Percentiles rank a stretch among this genome's conserved stretches.
phyloP scores from a whole-genome alignment of 1,284 basidiomycete species.

The Cryptococcus sp. region DNA sequence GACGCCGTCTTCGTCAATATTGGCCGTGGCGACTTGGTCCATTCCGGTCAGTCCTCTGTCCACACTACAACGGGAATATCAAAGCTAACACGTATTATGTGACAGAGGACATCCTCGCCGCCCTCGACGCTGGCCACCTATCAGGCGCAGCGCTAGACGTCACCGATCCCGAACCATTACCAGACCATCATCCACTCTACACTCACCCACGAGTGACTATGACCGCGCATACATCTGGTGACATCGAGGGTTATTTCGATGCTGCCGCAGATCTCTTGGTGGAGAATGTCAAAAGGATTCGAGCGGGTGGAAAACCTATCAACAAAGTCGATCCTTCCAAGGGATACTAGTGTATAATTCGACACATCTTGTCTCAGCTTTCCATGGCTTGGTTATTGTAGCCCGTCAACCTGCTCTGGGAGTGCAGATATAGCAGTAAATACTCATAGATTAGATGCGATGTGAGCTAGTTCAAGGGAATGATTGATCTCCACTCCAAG shows the following conservation, averaged over 20 bases:
- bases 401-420: no score
- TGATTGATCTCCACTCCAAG: background rate
- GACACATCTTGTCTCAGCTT: no score
- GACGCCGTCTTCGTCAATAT: conserved; percentile 52
- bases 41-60: conserved; percentile 30
- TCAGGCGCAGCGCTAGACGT: conserved; percentile 50
- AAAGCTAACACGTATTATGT: conserved; percentile 7
- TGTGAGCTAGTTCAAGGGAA: background rate
- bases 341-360: conserved; percentile 40
- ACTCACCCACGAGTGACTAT: conserved; percentile 47
- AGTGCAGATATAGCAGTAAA: no score
- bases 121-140: conserved; percentile 35
- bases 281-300: conserved; percentile 47
- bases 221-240: conserved; percentile 47
- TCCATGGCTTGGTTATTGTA: no score
- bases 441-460: background rate
- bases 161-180: conserved; percentile 53
- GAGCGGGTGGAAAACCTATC: conserved; percentile 36
- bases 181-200: conserved; percentile 43
- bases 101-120: conserved; percentile 41
- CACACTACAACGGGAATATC: background rate
- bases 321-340: conserved; percentile 47
- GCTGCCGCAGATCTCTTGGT: conserved; percentile 48
- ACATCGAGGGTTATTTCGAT: conserved; percentile 43
- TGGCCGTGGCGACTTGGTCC: conserved; percentile 49